Conservation (phyloP, 2,329 filamentous ascomycete species). For the Trichophyton mentagrophytes region DNA sequence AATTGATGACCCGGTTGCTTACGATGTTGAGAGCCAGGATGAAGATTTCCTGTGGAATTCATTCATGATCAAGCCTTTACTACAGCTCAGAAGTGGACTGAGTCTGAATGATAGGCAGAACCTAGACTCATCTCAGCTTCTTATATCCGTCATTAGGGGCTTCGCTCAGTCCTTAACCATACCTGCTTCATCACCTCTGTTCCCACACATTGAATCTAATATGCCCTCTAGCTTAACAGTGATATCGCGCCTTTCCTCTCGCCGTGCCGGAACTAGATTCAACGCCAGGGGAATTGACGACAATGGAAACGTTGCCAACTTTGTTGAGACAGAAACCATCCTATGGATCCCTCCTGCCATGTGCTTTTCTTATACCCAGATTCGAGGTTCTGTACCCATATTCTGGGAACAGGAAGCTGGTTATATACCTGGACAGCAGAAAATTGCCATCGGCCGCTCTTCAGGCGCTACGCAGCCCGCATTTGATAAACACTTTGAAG, state of each 20-base stretch:
- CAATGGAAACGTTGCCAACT: constrained; percentile 94
- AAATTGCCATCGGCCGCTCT: constrained; percentile 81
- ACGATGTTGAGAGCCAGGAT: constrained; percentile 87
- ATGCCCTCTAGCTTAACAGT: constrained; percentile 74
- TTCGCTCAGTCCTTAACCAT: constrained; percentile 82
- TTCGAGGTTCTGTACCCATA: constrained; percentile 82
- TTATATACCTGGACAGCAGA: constrained; percentile 81
- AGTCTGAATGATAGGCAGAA: constrained; percentile 60
- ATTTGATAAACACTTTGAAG: constrained; percentile 88
- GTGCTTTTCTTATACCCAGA: constrained; percentile 86
- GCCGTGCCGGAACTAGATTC: constrained; percentile 84
- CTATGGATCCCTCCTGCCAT: constrained; percentile 69
- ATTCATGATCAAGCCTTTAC: constrained; percentile 89
- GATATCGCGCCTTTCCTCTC: constrained; percentile 82
- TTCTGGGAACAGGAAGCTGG: constrained; percentile 95
- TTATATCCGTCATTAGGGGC: constrained; percentile 87
- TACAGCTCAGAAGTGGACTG: constrained; percentile 75
- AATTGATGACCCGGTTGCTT: constrained; percentile 60
- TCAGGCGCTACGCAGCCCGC: constrained; percentile 83
- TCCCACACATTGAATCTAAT: constrained; percentile 53
- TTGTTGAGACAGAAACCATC: constrained; percentile 92
- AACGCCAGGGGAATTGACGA: constrained; percentile 97
- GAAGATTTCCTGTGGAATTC: constrained; percentile 94
- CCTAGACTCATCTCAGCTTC: constrained; percentile 73
- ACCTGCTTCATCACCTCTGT: constrained; percentile 59